Evolutionary conservation across 768 basidiomycete species (phyloP), one percentile per base, ranked within the genome.

Genomic region (Goffeauzyma gilvescens): DNA sequence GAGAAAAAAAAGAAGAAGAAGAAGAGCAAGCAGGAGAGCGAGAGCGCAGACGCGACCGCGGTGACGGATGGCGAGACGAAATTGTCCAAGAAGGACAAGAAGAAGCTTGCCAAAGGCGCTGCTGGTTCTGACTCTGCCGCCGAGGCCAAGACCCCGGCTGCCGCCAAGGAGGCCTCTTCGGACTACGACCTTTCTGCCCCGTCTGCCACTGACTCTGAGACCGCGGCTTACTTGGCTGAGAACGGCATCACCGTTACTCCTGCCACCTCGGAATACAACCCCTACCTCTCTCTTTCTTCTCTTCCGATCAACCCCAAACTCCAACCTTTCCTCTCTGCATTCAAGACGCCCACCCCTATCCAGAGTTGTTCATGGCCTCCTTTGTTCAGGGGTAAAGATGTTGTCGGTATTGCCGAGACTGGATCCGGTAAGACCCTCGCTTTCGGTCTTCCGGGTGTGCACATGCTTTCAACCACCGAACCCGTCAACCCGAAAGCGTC

Each of bases 341-440:
- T 87, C 67, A 74, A 76, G 50, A 75, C 79, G 50, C 90, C 93
- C 4, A 90, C 89, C 0, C 89, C 93, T 0, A 86, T 98, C 41
- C 93, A 98, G 59, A 79, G 85, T 5, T 90, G 84, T 53, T 75
- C 87, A 10, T 96, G 89, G 89, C 85, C 89, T 2, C 76, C 81
- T 25, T 76, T 82, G 5, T 67, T 96, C 20, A 68, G 72, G 18
- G 81, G 58, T 15, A 50, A 62, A 24, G 67, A 96, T 60, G 82
- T 90, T 0, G 78, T 96, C 23, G 90, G 90, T 37, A 84, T 96
- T 47, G 89, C 90, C 6, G 89, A 96, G 68, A 96, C 90, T 2
- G 90, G 90, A 53, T 52, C 49, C 17, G 93, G 93, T 12, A 98
- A 98, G 68, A 98, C 93, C 0, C 72, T 95, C 13, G 83, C 86